Evolutionary conservation across 2,329 filamentous ascomycete genomes (phyloP), one percentile per base, ranked within the genome.

Genomic region (Juglanconis oblonga): DNA sequence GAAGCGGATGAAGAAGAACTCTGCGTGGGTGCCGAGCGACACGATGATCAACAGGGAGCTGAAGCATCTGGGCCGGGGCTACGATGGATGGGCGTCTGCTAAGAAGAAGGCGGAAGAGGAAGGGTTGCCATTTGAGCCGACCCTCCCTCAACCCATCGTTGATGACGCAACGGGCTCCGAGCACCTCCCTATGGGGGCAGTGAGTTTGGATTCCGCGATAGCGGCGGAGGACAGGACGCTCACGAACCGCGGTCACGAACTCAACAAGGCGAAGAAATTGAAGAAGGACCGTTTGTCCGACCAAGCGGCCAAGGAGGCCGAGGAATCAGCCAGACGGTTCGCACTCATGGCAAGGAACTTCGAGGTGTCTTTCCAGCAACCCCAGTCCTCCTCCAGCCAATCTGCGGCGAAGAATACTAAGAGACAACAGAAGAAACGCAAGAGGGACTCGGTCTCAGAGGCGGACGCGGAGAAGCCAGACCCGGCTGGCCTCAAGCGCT

Each of bases 1-100:
- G 62, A 95, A 95, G 75, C 83, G 89, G 17, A 95, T 95, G 91
- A 95, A 95, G 82, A 95, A 95, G 80, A 95, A 95, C 69, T 89
- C 90, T 0, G 87, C 90, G 4, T 95, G 91, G 91, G 87, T 85
- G 3, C 91, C 91, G 0, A 93, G 89, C 64, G 89, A 91, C 67
- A 93, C 91, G 0, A 95, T 95, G 91, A 90, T 94, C 64, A 85
- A 89, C 14, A 81, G 90, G 35, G 90, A 94, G 73, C 82, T 95
- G 1, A 89, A 89, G 70, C 79, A 80, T 24, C 81, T 91, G 17
- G 87, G 87, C 1, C 86, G 91, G 49, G 87, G 87, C 3, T 79
- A 85, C 14, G 86, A 87, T 55, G 83, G 83, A 6, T 88, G 83
- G 67, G 79, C 77, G 48, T 79, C 79, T 49, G 87, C 87, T 6